Conservation (phyloP, 2,329 filamentous ascomycete species). For the Fusarium fujikuroi region DNA sequence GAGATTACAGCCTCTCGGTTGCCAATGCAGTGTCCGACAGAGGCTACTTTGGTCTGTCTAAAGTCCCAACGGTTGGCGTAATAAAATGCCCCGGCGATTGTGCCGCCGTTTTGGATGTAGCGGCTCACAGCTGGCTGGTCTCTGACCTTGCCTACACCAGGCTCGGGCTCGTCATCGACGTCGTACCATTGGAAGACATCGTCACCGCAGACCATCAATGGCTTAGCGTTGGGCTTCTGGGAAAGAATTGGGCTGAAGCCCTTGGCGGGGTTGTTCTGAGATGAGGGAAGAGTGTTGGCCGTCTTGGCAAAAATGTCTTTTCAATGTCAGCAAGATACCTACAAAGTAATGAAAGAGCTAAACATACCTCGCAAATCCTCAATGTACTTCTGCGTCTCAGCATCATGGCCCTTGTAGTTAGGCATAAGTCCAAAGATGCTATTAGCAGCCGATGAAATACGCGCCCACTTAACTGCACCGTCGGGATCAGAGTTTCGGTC, state of each 20-base stretch:
- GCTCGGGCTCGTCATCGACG: constrained; percentile 1
- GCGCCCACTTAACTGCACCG: neutral
- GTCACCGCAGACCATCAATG: neutral
- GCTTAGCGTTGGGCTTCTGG: neutral
- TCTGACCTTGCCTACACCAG: neutral
- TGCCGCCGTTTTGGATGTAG: neutral
- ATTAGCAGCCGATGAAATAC: neutral
- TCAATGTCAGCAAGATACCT: too few species aligned
- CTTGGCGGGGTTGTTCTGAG: neutral
- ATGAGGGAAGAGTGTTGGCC: neutral
- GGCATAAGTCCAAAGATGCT: neutral
- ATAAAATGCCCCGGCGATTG: neutral
- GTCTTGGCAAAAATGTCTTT: neutral
- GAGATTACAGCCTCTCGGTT: constrained; percentile 5
- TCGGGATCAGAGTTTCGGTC: neutral
- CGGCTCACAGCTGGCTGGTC: neutral
- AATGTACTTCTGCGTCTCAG: neutral
- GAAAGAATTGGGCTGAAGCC: constrained; percentile 1
- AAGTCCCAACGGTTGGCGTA: neutral
- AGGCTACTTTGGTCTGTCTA: neutral
- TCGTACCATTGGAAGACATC: constrained; percentile 1
- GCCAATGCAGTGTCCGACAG: neutral
- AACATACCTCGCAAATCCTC: neutral
- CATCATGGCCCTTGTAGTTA: neutral
- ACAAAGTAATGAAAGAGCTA: too few species aligned